Conservation (phyloP, 257 asterid species). For the Nicotiana paniculata region DNA sequence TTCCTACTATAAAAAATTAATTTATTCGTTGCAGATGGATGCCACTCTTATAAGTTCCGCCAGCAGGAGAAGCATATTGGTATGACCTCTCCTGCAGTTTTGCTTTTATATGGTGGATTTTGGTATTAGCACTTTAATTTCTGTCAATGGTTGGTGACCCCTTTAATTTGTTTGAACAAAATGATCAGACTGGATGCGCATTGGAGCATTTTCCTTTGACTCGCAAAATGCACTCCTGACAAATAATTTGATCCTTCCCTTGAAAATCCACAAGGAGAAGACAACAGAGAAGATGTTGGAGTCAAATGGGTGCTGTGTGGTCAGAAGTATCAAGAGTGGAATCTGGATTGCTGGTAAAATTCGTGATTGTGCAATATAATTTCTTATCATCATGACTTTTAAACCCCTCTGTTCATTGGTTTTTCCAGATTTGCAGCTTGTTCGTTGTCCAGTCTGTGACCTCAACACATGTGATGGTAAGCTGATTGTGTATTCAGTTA, state of each 20-base stretch:
- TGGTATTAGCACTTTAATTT: neutral
- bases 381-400: neutral
- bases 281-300: slow-evolving; percentile 37
- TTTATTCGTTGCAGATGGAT: slow-evolving; percentile 66
- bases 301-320: slow-evolving; percentile 45
- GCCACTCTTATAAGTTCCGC: slow-evolving; percentile 73
- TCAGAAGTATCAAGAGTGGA: slow-evolving; percentile 64
- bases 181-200: slow-evolving; percentile 81
- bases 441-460: slow-evolving; percentile 92
- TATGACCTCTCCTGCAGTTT: slow-evolving; percentile 20
- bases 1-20: slow-evolving; percentile 3
- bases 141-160: slow-evolving; percentile 10
- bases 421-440: slow-evolving; percentile 88
- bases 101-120: neutral
- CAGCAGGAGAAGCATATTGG: slow-evolving; percentile 95
- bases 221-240: slow-evolving; percentile 65
- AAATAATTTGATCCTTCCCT: slow-evolving; percentile 42
- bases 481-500: slow-evolving; percentile 5
- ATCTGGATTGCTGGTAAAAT: slow-evolving; percentile 95
- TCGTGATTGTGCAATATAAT: neutral
- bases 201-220: slow-evolving; percentile 76
- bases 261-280: slow-evolving; percentile 34
- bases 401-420: slow-evolving; percentile 2
- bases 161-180: slow-evolving; percentile 2
- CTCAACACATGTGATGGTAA: slow-evolving; percentile 90